Evolutionary conservation across 2,329 filamentous ascomycete species (phyloP), one percentile per base, ranked within the genome.

Genomic region (Simplicillium aogashimaense): DNA sequence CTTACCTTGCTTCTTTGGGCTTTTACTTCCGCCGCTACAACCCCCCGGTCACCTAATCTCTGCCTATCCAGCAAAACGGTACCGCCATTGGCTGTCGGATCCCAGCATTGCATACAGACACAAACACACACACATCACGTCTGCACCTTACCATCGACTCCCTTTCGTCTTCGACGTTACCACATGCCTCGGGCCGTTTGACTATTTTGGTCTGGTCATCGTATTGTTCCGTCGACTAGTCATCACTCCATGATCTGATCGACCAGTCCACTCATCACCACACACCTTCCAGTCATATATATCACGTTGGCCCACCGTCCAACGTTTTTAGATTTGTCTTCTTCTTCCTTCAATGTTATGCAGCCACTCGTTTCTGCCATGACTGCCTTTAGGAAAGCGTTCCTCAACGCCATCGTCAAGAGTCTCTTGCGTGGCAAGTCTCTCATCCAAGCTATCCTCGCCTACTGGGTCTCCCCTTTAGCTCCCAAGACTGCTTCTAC

Each of bases 401-500:
- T 81, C 51, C 50, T 74, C 45, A 64, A 72, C 47, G 74, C 72
- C 44, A 58, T 72, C 40, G 51, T 78, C 55, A 76, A 69, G 61
- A 75, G 72, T 50, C 64, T 81, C 41, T 60, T 77, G 37, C 66
- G 69, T 38, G 76, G 76, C 49, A 78, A 73, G 60, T 75, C 74
- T 37, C 60, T 80, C 45, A 56, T 81, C 43, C 68, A 75, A 52
- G 71, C 74, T 38, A 60, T 80, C 25, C 57, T 81, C 43, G 62
- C 70, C 43, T 72, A 71, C 52, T 76, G 72, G 70, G 57, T 69
- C 34, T 63, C 57, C 42, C 66, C 72, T 25, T 48, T 61, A 35
- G 47, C 54, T 35, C 44, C 62, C 40, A 60, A 59, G 34, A 46
- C 50, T 28, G 48, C 44, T 36, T 39, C 43, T 36, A 52, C 56